phyloP scores from a whole-genome alignment of 345 rosid species.

The Bruguiera gymnorhiza region DNA sequence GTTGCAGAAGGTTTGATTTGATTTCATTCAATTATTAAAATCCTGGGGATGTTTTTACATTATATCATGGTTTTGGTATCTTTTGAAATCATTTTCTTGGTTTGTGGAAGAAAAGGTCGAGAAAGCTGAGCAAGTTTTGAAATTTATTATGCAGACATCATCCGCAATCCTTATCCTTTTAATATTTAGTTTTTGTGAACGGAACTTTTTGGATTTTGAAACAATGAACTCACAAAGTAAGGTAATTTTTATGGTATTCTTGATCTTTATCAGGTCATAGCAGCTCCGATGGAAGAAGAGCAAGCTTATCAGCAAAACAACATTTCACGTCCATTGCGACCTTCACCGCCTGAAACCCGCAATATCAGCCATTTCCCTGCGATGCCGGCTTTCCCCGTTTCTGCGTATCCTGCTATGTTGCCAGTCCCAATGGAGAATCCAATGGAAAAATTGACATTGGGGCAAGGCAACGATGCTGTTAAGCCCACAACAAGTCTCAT shows the following conservation, averaged over 20 bases:
- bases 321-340: constrained; percentile 21
- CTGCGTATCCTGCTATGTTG: constrained; percentile 24
- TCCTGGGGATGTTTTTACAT: too few species aligned
- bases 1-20: too few species aligned
- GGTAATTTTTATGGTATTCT: neutral
- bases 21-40: too few species aligned
- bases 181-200: neutral
- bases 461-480: constrained; percentile 17
- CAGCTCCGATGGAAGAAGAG: constrained; percentile 53
- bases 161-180: too few species aligned
- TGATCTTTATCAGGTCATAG: constrained; percentile 41
- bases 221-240: neutral
- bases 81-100: too few species aligned
- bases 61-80: too few species aligned
- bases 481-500: constrained; percentile 26
- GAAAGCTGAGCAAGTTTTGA: too few species aligned
- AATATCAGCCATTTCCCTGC: constrained; percentile 26
- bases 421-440: constrained; percentile 37
- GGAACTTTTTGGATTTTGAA: neutral
- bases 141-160: too few species aligned
- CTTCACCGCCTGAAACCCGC: constrained; percentile 27
- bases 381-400: constrained; percentile 36
- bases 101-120: too few species aligned
- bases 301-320: constrained; percentile 35
- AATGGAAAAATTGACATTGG: constrained; percentile 26